These are phyloP conservation scores for Geotrichum citri-aurantii DNA, from an alignment of 1,139 yeast genomes.

Conservation along the genomic window DNA sequence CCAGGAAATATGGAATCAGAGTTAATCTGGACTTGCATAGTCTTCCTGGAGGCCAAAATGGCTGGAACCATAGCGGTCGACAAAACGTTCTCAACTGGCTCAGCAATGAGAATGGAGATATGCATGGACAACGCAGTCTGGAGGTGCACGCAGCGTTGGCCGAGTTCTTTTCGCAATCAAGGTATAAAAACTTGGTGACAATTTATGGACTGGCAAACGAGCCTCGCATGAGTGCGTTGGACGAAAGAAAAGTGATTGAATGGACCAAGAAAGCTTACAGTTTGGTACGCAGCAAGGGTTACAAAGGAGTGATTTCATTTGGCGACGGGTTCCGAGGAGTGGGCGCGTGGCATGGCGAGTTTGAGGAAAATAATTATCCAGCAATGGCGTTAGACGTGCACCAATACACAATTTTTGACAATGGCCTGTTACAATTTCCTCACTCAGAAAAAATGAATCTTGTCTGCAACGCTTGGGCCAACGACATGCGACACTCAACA, in stretches of 20 bases:
- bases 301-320: conserved; percentile 29
- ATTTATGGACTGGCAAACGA: conserved; percentile 87
- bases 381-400: conserved; percentile 59
- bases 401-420: conserved; percentile 58
- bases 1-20: conserved; percentile 53
- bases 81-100: conserved; percentile 59
- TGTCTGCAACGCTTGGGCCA: conserved; percentile 44
- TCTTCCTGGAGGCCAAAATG: conserved; percentile 94
- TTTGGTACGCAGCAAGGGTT: conserved; percentile 29
- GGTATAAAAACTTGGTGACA: conserved; percentile 63
- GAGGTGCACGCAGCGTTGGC: conserved; percentile 58
- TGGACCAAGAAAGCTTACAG: conserved; percentile 36
- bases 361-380: conserved; percentile 51
- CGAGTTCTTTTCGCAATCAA: conserved; percentile 57
- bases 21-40: conserved; percentile 95
- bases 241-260: conserved; percentile 27
- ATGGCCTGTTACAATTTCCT: conserved; percentile 51
- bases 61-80: conserved; percentile 90
- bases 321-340: conserved; percentile 37
- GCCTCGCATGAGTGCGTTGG: conserved; percentile 62
- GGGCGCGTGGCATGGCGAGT: conserved; percentile 31
- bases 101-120: conserved; percentile 42
- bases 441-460: conserved; percentile 38
- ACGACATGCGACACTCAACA: conserved; percentile 45
- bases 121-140: conserved; percentile 48